Base-by-base conservation (phyloP, 768 basidiomycete species). In the Phaffia australis region DNA sequence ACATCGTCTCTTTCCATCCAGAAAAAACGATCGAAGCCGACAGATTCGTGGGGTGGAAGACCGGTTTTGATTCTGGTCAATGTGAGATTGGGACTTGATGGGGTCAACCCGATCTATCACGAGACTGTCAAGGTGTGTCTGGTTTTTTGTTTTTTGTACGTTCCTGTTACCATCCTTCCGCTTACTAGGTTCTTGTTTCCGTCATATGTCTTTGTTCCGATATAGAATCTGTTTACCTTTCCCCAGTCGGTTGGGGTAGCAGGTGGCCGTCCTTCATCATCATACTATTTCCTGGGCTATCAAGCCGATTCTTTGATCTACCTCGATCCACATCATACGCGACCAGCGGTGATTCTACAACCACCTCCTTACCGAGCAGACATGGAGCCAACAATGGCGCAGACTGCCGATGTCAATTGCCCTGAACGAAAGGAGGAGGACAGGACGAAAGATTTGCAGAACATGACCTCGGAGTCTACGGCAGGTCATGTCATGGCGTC, bases 231-330 rank as follows among this genome's bases (percentile, higher is more conserved):
- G 42, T 97, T 92, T 74, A 88, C 87, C 0, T 90, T 92, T 76
- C 93, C 93, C 0, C 94, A 98, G 77, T 89, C 87, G 1, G 87
- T 95, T 48, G 95, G 94, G 50, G 98, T 99, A 63, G 92, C 94
- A 0, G 94, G 95, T 49, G 94, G 94, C 2, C 83, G 95, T 25
- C 95, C 94, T 0, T 88, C 88, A n/a, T 92, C 89, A 0, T 95
- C 92, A 0, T 98, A 95, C 76, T 99, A 98, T 76, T 99, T 99
- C 73, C 88, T 99, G 57, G 94, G 90, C 19, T 82, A 86, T 0
- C 94, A 99, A 74, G 87, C 85, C 3, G 87, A 92, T 70, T 87
- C 84, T 58, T 81, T 98, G 8, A 78, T 78, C 74, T 79, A 79
- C 72, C 76, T 79, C 65, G 79, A 80, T 69, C 79, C 79, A 15